phyloP scores from a whole-genome alignment of 306 rosid species.

The Malus sieversii region DNA sequence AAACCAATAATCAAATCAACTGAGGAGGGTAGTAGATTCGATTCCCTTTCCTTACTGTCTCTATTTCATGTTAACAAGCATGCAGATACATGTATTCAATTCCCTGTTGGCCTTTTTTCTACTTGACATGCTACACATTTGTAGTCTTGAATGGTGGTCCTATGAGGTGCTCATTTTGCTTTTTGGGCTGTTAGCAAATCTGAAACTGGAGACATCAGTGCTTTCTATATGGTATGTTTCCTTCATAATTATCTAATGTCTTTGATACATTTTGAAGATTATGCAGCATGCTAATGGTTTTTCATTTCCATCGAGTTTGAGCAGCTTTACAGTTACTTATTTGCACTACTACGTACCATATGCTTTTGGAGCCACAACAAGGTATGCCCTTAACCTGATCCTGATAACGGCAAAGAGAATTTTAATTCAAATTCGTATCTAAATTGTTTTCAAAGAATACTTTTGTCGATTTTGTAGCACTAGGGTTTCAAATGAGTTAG shows the following conservation, averaged over 20 bases:
- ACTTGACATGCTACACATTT: not conserved
- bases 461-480: constrained; percentile 14
- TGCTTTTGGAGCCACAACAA: constrained; percentile 46
- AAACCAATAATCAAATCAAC: no score
- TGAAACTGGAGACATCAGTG: constrained; percentile 47
- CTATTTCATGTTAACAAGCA: no score
- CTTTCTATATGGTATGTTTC: constrained; percentile 52
- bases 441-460: not conserved
- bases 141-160: constrained; percentile 65
- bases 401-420: not conserved
- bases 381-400: constrained; percentile 13
- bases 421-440: not conserved
- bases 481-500: constrained; percentile 52
- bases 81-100: no score
- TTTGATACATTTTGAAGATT: not conserved
- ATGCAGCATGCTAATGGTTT: constrained; percentile 7
- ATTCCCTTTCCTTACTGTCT: no score
- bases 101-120: not conserved
- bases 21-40: no score
- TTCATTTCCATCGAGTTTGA: not conserved
- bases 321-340: constrained; percentile 47
- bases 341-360: constrained; percentile 48
- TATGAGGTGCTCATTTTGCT: constrained; percentile 44
- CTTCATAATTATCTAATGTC: not conserved
- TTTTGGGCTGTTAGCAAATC: constrained; percentile 44